Percentiles rank a stretch among this genome's conserved stretches.
phyloP scores from a whole-genome alignment of 495 filamentous ascomycete genomes.

The Gamarada debralockiae region DNA sequence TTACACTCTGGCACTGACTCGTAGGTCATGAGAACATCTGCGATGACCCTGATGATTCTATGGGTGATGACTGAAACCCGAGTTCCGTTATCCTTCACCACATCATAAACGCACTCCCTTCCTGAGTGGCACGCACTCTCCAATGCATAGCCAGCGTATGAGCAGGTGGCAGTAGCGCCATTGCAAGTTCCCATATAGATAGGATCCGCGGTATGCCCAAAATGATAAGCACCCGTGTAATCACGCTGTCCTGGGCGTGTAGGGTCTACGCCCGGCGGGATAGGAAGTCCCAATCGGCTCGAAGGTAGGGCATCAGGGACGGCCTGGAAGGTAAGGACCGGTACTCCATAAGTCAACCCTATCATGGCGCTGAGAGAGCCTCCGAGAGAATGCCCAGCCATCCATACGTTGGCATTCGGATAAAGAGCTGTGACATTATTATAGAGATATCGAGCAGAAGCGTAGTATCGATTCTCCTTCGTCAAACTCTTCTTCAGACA shows the following conservation, averaged over 20 bases:
- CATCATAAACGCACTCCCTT: constrained; percentile 83
- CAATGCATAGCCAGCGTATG: constrained; percentile 90
- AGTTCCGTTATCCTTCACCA: constrained; percentile 86
- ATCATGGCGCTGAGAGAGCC: constrained; percentile 82
- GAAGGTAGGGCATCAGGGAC: constrained; percentile 86
- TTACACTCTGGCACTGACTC: constrained; percentile 71
- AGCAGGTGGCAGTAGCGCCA: constrained; percentile 79
- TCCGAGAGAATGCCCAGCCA: constrained; percentile 67
- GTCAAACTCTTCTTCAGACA: constrained; percentile 73
- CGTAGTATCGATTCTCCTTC: constrained; percentile 87
- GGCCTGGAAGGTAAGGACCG: constrained; percentile 85
- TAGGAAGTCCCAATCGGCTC: constrained; percentile 77
- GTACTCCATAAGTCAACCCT: constrained; percentile 85
- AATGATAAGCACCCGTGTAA: constrained; percentile 81
- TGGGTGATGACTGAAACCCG: constrained; percentile 81
- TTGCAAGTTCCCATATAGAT: constrained; percentile 94
- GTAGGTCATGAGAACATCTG: constrained; percentile 79
- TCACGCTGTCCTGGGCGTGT: constrained; percentile 63
- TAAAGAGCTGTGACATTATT: constrained; percentile 88
- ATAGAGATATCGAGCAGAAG: constrained; percentile 80
- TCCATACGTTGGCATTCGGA: constrained; percentile 76
- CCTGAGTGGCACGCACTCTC: constrained; percentile 90
- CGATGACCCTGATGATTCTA: constrained; percentile 78
- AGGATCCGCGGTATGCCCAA: constrained; percentile 94
- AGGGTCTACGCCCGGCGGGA: constrained; percentile 77